These are phyloP conservation scores for Didymellaceae sp. DNA, from an alignment of 2,329 filamentous ascomycete genomes.

Conservation along the genomic window DNA sequence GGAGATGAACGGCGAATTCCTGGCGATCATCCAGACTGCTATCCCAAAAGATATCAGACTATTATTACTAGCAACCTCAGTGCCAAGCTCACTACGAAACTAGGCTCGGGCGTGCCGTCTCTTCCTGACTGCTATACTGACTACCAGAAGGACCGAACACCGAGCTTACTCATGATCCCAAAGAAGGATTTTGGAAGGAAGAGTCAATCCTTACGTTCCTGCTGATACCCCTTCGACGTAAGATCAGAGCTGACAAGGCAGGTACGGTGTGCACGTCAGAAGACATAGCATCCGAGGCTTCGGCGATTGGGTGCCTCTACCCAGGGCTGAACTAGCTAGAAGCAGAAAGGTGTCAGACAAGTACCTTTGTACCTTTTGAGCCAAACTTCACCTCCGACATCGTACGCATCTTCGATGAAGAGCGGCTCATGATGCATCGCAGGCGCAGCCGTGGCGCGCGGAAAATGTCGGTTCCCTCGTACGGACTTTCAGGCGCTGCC, in stretches of 20 bases:
- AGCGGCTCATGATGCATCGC: background rate
- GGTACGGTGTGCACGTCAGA: background rate
- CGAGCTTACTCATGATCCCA: background rate
- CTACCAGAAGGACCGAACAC: background rate
- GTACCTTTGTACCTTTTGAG: conserved; percentile 2
- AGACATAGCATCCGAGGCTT: too few species aligned
- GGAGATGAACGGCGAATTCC: background rate
- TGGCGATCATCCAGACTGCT: too few species aligned
- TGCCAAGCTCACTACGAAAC: background rate
- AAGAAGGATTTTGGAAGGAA: too few species aligned
- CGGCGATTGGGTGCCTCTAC: conserved; percentile 3
- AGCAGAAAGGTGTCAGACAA: background rate
- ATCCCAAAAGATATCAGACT: too few species aligned
- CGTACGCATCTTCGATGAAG: background rate
- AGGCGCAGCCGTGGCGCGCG: background rate
- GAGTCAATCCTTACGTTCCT: background rate
- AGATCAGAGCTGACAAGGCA: background rate
- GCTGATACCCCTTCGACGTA: background rate
- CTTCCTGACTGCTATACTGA: background rate
- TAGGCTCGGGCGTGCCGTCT: conserved; percentile 1
- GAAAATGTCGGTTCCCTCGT: too few species aligned
- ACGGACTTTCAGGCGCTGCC: background rate
- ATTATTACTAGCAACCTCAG: background rate
- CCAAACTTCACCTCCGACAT: background rate
- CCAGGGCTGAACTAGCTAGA: conserved; percentile 3